Evolutionary conservation across 2,329 filamentous ascomycete species (phyloP), one percentile per base, ranked within the genome.

Genomic region (Chaetothyriales sp.): DNA sequence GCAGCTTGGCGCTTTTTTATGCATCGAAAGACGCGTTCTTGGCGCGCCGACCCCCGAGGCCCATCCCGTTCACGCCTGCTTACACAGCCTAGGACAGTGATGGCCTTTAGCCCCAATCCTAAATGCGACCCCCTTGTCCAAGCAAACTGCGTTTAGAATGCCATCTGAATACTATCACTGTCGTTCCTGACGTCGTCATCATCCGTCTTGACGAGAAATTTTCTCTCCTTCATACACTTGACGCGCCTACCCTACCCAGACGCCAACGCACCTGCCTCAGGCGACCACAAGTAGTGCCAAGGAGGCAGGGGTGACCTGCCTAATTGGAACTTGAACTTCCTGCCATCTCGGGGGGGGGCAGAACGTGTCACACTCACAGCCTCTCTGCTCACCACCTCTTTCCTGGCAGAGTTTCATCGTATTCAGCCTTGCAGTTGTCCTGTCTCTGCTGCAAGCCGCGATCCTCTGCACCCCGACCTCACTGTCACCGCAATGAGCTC

Each of bases 1-100:
- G 22, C 22, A 25, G 42, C 57, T 60, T 26, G 58, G 58, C 36
- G 54, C 58, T 19, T 59, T 59, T 59, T 50, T 60, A 57, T 43
- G 58, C 54, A 20, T 58, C 54, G 15, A 49, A 54, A 12, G 36
- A 59, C 5, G 58, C 58, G 28, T 46, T 49, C 43, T 39, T 39
- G 32, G 32, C 32, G 12, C 5, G 8, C 32, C 32, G 32, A 32
- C 10, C 32, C 32, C 32, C 32, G 10, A 39, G 32, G 32, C 32
- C 32, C 12, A 39, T 39, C 32, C 32, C 22, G 22, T 25, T 25
- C 22, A 25, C 22, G 22, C 10, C 32, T 39, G 32, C 32, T 39
- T 39, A 39, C 32, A 15, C 32, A 39, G 32, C 32, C 6, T 25
- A 6, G 22, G 22, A 25, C 32, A 15, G 32, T 5, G 15, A 15